phyloP scores from a whole-genome alignment of 2,329 filamentous ascomycete species.

The Celoporthe dispersa region DNA sequence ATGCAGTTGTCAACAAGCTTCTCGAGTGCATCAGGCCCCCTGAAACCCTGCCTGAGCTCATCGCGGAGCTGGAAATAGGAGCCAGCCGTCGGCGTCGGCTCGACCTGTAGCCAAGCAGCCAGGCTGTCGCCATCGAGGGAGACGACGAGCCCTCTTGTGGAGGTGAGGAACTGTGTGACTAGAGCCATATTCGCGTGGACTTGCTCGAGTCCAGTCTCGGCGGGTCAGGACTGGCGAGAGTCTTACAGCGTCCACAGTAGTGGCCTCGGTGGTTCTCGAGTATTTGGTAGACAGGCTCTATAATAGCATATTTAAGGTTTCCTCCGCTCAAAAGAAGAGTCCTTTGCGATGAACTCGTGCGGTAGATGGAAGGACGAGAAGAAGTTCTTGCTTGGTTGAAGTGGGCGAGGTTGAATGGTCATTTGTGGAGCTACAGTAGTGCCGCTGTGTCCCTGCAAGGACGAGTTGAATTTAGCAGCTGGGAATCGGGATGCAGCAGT shows the following conservation, averaged over 20 bases:
- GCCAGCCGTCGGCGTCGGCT: conserved; percentile 65
- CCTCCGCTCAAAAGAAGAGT: background rate
- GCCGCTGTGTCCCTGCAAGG: background rate
- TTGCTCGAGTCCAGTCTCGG: background rate
- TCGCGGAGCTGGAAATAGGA: conserved; percentile 67
- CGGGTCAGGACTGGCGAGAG: background rate
- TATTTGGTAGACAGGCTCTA: background rate
- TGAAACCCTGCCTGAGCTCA: conserved; percentile 67
- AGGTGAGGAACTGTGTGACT: conserved; percentile 69
- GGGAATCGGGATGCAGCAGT: background rate
- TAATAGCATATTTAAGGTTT: background rate
- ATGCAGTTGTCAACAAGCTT: conserved; percentile 66
- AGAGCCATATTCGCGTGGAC: conserved; percentile 57
- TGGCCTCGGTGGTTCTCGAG: background rate
- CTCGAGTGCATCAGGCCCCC: conserved; percentile 53
- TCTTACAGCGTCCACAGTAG: background rate
- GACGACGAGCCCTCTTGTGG: conserved; percentile 65
- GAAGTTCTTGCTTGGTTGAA: background rate
- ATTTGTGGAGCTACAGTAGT: background rate
- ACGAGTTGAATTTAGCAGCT: background rate
- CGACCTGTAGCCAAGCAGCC: conserved; percentile 73
- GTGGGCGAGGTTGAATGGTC: background rate
- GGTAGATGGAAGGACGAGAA: background rate
- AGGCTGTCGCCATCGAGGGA: conserved; percentile 68
- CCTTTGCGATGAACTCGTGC: background rate